These are phyloP conservation scores for Tilletia walkeri DNA, from an alignment of 1,284 basidiomycete species.

Conservation along the genomic window DNA sequence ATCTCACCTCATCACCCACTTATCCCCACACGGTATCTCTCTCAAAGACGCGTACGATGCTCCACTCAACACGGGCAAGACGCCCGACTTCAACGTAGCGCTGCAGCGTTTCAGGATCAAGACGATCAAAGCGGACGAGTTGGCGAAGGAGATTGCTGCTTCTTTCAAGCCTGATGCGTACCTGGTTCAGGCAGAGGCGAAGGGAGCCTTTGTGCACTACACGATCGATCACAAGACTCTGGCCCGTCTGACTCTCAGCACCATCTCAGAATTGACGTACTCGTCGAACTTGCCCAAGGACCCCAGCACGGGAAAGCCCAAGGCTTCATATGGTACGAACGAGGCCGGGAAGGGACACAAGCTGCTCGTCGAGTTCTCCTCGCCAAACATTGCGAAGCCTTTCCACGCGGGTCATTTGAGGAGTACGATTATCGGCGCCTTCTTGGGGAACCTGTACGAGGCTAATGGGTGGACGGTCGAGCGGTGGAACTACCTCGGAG, in stretches of 20 bases:
- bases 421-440: conserved; percentile 95
- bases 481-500: conserved; percentile 78
- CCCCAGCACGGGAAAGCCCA: conserved; percentile 29
- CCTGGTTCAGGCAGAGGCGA: conserved; percentile 31
- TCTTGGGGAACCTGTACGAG: conserved; percentile 86
- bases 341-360: conserved; percentile 46
- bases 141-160: conserved; percentile 70
- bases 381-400: conserved; percentile 96
- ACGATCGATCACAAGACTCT: conserved; percentile 62
- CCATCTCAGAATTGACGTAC: conserved; percentile 69
- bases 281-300: conserved; percentile 45
- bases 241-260: conserved; percentile 72
- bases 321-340: conserved; percentile 47
- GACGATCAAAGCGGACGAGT: conserved; percentile 75
- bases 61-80: conserved; percentile 1
- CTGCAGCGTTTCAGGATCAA: conserved; percentile 79
- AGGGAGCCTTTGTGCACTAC: conserved; percentile 51
- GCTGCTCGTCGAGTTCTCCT: conserved; percentile 75
- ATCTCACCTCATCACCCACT: conserved; percentile 67
- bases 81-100: conserved; percentile 83
- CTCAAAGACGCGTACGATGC: conserved; percentile 76
- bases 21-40: conserved; percentile 71
- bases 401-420: conserved; percentile 98
- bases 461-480: conserved; percentile 88
- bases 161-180: conserved; percentile 48